Base-by-base conservation (phyloP, 2,329 filamentous ascomycete species). In the Colletotrichum orbiculare region DNA sequence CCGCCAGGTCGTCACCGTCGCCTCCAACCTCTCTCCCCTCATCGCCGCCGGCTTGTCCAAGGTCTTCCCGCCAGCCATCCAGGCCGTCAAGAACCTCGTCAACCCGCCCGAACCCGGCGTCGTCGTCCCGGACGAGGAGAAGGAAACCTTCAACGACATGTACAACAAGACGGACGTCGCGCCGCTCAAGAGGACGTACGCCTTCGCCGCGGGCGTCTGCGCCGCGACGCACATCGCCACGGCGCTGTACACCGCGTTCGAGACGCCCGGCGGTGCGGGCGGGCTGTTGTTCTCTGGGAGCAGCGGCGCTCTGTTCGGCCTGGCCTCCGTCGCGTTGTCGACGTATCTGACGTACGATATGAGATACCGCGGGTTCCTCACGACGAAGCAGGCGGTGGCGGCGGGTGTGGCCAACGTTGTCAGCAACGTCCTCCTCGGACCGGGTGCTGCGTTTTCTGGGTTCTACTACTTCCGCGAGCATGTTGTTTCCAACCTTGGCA, bases 201-300 rank as follows among this genome's bases (percentile, higher is more conserved):
- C 54, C 1, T 59, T 64, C 2, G 42, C 60, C 0, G 54, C 54
- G 1, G 55, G 54, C 0, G 35, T 59, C 1, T 64, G 60, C 6
- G 60, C 60, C 9, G 48, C 42, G 0, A 41, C 33, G 0, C 54
- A 64, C 11, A 4, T 64, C 0, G 42, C 42, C 0, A 53, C 48
- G 10, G 11, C 8, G 3, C 25, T 60, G 2, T 48, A 54, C 43
- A 33, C 35, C 0, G 17, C 3, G 10, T 54, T 46, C 42, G 54
- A 33, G 56, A 33, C 1, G 11, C 47, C 54, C 3, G n/a, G 45
- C 1, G 5, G n/a, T n/a, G 11, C 34, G 7, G 13, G 15, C 35
- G 0, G 11, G 35, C 13, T n/a, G 25, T 8, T 54, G 10, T 8
- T 41, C 1, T 8, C 46, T 17, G 25, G 60, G 79, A 47, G 54